Percentiles rank a stretch among this genome's conserved stretches.
Evolutionary conservation across 345 rosid species (phyloP).

Genomic region (Gossypium herbaceum): DNA sequence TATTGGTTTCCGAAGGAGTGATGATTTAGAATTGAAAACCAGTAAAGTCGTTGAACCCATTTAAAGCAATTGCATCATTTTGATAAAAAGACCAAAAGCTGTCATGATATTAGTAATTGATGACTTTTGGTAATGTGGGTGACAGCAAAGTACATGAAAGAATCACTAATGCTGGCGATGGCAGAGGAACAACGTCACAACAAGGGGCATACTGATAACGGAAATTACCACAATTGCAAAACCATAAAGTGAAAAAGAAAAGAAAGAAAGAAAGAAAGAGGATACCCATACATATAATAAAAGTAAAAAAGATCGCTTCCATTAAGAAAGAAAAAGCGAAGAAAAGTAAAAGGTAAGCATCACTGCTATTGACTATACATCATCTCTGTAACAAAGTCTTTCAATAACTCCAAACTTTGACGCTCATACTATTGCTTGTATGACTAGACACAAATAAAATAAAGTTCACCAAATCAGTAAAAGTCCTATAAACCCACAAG

Average conservation of each 20-base stretch:
- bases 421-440: slow-evolving; percentile 34
- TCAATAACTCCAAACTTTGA: slow-evolving; percentile 20
- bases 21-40: background rate
- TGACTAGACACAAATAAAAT: slow-evolving; percentile 26
- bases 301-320: slow-evolving; percentile 7
- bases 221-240: slow-evolving; percentile 18
- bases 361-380: slow-evolving; percentile 36
- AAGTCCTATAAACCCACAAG: slow-evolving; percentile 24
- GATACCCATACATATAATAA: background rate
- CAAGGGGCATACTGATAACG: background rate
- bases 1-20: background rate
- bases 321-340: slow-evolving; percentile 14
- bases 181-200: background rate
- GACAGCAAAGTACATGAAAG: background rate
- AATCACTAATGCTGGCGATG: slow-evolving; percentile 7
- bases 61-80: slow-evolving; percentile 17
- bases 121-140: slow-evolving; percentile 14
- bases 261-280: background rate
- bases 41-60: background rate
- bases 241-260: slow-evolving; percentile 15
- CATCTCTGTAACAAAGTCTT: slow-evolving; percentile 33
- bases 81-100: slow-evolving; percentile 6
- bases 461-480: slow-evolving; percentile 25
- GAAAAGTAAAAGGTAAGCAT: slow-evolving; percentile 18
- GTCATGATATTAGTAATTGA: slow-evolving; percentile 6